A percentile compares a stretch with the other conserved stretches of the same genome.
Conservation (phyloP, 805 yeast genomes). For the Lachancea waltii region DNA sequence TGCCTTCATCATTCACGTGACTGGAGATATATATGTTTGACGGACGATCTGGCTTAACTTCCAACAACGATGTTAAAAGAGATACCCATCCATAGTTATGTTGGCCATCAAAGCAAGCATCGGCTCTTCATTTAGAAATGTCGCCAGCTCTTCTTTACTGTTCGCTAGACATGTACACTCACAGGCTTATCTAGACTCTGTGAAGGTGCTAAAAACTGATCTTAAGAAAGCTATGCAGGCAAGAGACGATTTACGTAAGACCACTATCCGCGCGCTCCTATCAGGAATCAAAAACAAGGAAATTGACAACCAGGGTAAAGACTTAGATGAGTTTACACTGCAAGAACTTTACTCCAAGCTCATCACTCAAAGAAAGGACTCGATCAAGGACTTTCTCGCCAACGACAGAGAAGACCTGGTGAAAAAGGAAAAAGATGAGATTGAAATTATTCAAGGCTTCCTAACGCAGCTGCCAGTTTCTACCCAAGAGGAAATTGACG, state of each 20-base stretch:
- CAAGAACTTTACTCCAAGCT: constrained; percentile 38
- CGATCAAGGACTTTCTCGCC: constrained; percentile 41
- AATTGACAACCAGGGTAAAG: constrained; percentile 32
- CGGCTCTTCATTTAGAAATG: background rate
- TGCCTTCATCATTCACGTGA: too few species aligned
- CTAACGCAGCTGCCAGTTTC: constrained; percentile 42
- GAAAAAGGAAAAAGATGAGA: constrained; percentile 45
- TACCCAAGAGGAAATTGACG: constrained; percentile 38
- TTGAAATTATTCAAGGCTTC: constrained; percentile 37
- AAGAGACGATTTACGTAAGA: constrained; percentile 38
- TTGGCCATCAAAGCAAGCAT: background rate
- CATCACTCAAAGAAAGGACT: constrained; percentile 44
- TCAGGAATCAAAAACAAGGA: constrained; percentile 41
- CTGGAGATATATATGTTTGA: too few species aligned
- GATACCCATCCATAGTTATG: too few species aligned
- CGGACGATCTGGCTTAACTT: too few species aligned
- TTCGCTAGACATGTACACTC: constrained; percentile 19
- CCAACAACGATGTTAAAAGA: too few species aligned
- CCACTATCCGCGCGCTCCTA: constrained; percentile 39
- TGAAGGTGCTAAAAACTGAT: constrained; percentile 35
- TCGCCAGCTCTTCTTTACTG: background rate
- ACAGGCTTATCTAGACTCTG: constrained; percentile 33
- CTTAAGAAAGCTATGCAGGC: constrained; percentile 44
- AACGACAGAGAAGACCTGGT: constrained; percentile 48
- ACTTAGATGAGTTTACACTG: constrained; percentile 33